These are phyloP conservation scores for Miscanthus lutarioriparius DNA, from an alignment of 176 grass and related monocot species.

Conservation along the genomic window DNA sequence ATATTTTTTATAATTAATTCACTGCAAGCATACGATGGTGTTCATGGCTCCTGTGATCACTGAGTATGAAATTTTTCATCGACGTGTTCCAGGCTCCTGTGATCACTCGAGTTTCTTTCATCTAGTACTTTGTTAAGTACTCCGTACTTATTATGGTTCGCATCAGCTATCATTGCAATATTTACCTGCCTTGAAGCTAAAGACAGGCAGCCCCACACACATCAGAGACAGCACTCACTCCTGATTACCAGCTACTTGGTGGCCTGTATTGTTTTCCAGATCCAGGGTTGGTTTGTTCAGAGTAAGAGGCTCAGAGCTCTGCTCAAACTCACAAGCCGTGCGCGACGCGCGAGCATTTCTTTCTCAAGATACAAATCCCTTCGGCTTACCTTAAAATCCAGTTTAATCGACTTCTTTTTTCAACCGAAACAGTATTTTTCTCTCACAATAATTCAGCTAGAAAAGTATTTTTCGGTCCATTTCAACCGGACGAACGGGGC, in stretches of 20 bases:
- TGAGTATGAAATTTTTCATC: no score
- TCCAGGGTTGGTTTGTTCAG: neutral
- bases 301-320: neutral
- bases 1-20: no score
- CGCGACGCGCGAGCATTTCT: neutral
- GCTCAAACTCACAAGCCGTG: slow-evolving; percentile 29
- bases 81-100: neutral
- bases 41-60: no score
- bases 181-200: neutral
- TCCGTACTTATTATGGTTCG: neutral
- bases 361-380: neutral
- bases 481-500: no score
- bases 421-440: no score
- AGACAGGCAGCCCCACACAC: neutral
- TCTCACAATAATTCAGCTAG: no score
- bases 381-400: no score
- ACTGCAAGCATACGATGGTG: no score
- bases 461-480: no score
- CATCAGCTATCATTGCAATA: slow-evolving; percentile 9
- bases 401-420: no score
- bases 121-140: neutral
- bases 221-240: neutral
- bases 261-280: neutral
- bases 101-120: neutral
- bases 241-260: neutral